Conservation (phyloP, 306 rosid species). For the Cucumis sativus region DNA sequence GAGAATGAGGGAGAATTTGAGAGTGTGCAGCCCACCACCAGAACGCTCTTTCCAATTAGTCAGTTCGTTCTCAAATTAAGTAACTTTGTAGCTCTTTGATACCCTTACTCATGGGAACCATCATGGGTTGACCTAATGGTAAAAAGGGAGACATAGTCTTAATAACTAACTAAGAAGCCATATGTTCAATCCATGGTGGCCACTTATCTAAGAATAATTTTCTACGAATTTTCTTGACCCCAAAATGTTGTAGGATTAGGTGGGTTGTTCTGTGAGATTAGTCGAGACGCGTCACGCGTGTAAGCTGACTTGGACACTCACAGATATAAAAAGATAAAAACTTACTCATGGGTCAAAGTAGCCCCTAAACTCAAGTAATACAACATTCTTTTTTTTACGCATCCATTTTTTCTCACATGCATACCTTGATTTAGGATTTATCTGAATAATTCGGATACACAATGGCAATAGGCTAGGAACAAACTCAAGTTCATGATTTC, state of each 20-base stretch:
- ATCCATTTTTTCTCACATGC: not conserved
- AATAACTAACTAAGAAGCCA: no score
- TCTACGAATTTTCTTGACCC: no score
- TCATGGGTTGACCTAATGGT: no score
- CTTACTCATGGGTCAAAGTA: not conserved
- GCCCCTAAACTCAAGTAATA: not conserved
- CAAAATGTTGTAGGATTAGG: no score
- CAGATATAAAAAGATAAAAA: no score
- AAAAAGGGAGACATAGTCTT: no score
- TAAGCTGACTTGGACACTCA: no score
- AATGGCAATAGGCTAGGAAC: not conserved
- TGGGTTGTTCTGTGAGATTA: no score
- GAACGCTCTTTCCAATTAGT: not conserved
- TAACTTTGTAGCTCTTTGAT: not conserved
- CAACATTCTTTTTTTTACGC: not conserved
- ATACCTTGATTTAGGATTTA: not conserved
- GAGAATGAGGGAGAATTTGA: not conserved
- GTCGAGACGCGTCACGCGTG: no score
- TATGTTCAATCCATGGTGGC: no score
- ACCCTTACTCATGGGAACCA: not conserved
- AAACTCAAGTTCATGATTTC: not conserved
- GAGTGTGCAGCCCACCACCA: not conserved
- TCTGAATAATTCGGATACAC: not conserved
- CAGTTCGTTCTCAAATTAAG: not conserved
- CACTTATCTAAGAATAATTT: no score